A percentile compares a stretch with the other conserved stretches of the same genome.
Evolutionary conservation across 352 stramenopile species (phyloP).

Genomic region (Sclerospora graminicola): DNA sequence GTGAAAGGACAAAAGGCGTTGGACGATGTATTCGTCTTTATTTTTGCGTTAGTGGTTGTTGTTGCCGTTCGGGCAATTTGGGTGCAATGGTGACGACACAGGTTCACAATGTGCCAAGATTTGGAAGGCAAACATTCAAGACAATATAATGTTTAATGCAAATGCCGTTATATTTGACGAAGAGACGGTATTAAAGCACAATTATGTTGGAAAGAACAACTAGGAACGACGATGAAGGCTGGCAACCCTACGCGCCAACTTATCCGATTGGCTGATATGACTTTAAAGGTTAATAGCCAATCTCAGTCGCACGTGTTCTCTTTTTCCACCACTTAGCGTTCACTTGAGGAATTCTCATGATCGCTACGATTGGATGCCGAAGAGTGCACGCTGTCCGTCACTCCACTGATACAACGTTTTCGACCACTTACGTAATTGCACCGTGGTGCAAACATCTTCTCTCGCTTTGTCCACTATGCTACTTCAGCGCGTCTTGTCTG

Average conservation of each 20-base stretch:
- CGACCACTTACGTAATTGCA: constrained; percentile 9
- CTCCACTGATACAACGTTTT: neutral
- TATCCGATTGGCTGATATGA: too few species aligned
- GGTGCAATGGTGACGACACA: constrained; percentile 8
- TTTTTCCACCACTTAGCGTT: neutral
- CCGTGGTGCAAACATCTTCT: neutral
- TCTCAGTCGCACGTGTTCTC: neutral
- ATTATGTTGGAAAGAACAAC: too few species aligned
- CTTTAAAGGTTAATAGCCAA: too few species aligned
- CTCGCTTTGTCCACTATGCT: constrained; percentile 1
- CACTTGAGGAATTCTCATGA: constrained; percentile 2
- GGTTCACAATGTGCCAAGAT: neutral
- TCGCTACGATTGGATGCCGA: constrained; percentile 14
- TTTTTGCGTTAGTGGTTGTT: constrained; percentile 47
- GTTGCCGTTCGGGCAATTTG: constrained; percentile 39
- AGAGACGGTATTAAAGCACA: too few species aligned
- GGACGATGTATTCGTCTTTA: constrained; percentile 68
- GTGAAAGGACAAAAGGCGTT: constrained; percentile 55
- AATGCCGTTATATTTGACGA: too few species aligned
- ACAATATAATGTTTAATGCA: too few species aligned
- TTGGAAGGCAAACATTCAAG: neutral
- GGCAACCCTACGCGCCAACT: too few species aligned
- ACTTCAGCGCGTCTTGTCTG: constrained; percentile 11
- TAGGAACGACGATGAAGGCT: too few species aligned
- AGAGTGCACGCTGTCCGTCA: neutral